Evolutionary conservation across 208 protist genomes (phyloP).

Genomic region (Sergeia podlipaevii): DNA sequence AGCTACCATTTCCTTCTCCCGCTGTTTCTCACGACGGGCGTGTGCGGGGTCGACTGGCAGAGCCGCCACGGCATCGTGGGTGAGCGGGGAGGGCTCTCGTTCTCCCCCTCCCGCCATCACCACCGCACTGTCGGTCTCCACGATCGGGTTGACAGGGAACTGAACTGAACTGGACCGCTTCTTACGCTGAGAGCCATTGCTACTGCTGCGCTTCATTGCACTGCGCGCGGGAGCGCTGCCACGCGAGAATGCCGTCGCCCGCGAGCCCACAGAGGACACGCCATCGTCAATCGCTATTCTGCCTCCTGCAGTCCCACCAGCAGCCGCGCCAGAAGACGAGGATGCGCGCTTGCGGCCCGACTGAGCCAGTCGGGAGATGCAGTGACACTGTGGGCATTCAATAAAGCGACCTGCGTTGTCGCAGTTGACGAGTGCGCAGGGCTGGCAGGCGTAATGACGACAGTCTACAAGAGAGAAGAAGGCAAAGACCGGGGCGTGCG

Average conservation of each 20-base stretch:
- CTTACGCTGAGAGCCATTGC: conserved; percentile 23
- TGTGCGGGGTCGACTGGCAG: conserved; percentile 51
- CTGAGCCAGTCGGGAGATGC: conserved; percentile 76
- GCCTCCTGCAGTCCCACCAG: not conserved
- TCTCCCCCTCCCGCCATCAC: not conserved
- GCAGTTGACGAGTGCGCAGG: conserved; percentile 83
- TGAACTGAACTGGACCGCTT: conserved; percentile 59
- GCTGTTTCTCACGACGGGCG: conserved; percentile 17
- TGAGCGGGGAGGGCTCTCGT: conserved; percentile 45
- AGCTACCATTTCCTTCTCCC: conserved; percentile 11
- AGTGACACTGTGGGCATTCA: conserved; percentile 67
- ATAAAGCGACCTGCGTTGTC: conserved; percentile 73
- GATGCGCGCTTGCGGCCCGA: conserved; percentile 42
- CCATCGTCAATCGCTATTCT: conserved; percentile 74
- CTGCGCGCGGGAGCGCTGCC: conserved; percentile 19
- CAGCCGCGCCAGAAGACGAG: not conserved
- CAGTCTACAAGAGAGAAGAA: conserved; percentile 89
- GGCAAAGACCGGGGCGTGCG: conserved; percentile 75
- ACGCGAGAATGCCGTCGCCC: conserved; percentile 4
- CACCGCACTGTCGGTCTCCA: conserved; percentile 10
- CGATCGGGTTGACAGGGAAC: conserved; percentile 32
- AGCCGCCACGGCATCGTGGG: conserved; percentile 41
- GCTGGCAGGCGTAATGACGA: conserved; percentile 87
- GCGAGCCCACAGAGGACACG: conserved; percentile 54
- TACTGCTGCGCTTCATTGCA: conserved; percentile 33